Base-by-base conservation (phyloP, 805 yeast species). In the Yarrowia yakushimensis region DNA sequence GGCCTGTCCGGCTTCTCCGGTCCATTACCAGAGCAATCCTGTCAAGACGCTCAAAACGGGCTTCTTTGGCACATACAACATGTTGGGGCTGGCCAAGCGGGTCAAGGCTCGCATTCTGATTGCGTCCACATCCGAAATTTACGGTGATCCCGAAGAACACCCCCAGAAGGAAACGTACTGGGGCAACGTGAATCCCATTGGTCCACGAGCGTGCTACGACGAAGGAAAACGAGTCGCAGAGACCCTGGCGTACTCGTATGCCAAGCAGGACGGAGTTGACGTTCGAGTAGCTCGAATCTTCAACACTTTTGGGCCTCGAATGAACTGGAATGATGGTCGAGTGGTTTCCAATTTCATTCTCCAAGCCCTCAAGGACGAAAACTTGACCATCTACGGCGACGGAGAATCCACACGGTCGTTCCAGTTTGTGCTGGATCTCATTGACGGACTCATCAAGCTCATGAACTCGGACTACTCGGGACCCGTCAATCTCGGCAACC, bases 1-100 rank as follows among this genome's bases (percentile, higher is more conserved):
- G 30, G 71, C 71, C 2, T 69, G 71, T 41, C 71, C 71, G 2
- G 71, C 71, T 4, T 63, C 67, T n/a, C 71, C 71, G 4, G 71
- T 69, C 9, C 71, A 69, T 31, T 69, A 69, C 57, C 71, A 69
- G 65, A 62, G 66, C 20, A 69, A 69, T 39, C 70, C 71, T 4
- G 71, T 69, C 48, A 69, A 69, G 65, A 69, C 71, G 20, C 57
- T 69, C 20, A 69, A 69, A 46, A 69, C 71, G 10, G 69, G 70
- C 22, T 69, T 69, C 37, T 67, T 69, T 17, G 71, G 71, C 28
- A 68, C 71, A 1, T 69, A 69, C 62, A 69, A 69, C 64, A 69
- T 69, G 71, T 67, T 69, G 10, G 71, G 71, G 11, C 65, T 69
- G 33, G 66, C 71, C n/a, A 69, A 69, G 39, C 69, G 71, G 9